Conservation (phyloP, 2,329 filamentous ascomycete genomes). For the Nemania sp. region DNA sequence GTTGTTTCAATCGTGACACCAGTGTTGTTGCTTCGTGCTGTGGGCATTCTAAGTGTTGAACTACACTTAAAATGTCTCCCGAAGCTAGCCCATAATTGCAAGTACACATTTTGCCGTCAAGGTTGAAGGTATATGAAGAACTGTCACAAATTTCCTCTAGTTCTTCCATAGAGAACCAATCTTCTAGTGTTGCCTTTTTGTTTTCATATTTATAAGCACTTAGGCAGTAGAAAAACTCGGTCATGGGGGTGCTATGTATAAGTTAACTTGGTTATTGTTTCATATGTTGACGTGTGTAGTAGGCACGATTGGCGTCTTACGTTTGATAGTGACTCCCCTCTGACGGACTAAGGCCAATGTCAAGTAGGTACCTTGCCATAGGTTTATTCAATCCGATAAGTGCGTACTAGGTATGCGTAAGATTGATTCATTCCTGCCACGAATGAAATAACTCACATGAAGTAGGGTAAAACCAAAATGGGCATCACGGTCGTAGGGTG, state of each 20-base stretch:
- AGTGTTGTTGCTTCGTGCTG: not conserved
- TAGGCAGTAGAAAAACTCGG: not conserved
- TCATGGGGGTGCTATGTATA: not conserved
- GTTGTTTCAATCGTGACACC: not conserved
- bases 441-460: constrained; percentile 6
- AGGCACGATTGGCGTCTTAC: not conserved
- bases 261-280: not conserved
- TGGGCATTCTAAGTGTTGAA: not conserved
- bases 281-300: not conserved
- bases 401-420: not conserved
- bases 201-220: no score
- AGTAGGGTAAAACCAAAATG: not conserved
- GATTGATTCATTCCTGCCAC: not conserved
- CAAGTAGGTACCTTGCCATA: constrained; percentile 6
- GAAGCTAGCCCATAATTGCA: not conserved
- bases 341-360: not conserved
- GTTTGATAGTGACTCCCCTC: not conserved
- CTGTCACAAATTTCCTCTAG: not conserved
- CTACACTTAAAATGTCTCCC: not conserved
- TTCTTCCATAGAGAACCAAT: not conserved
- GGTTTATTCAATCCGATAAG: not conserved
- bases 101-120: not conserved
- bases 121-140: not conserved
- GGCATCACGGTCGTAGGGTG: constrained; percentile 7
- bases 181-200: not conserved